phyloP scores from a whole-genome alignment of 257 asterid species.

The Primulina eburnea region DNA sequence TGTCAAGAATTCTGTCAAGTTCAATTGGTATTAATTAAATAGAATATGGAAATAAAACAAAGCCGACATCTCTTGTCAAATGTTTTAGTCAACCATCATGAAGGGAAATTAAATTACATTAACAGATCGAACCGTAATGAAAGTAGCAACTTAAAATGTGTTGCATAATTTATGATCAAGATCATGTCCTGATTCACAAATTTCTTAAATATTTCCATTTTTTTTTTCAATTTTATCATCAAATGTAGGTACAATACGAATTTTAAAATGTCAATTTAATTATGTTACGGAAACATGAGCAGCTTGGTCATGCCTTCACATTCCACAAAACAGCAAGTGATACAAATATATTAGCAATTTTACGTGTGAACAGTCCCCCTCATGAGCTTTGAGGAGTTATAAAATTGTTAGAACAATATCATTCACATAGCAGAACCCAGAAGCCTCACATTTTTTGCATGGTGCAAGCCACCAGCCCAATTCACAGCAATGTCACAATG shows the following conservation, averaged over 20 bases:
- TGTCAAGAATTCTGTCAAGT: not conserved
- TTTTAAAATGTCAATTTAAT: no score
- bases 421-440: slow-evolving; percentile 46
- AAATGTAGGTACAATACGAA: not conserved
- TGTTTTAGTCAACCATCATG: not conserved
- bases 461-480: slow-evolving; percentile 54
- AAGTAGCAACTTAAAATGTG: not conserved
- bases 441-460: slow-evolving; percentile 48
- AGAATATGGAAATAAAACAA: not conserved
- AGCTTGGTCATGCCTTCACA: not conserved
- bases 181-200: not conserved
- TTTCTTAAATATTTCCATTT: not conserved
- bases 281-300: not conserved
- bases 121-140: not conserved
- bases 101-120: not conserved
- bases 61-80: not conserved
- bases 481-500: slow-evolving; percentile 40
- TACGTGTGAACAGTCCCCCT: slow-evolving; percentile 11
- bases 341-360: not conserved
- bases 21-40: not conserved
- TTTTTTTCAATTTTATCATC: not conserved
- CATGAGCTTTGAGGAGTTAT: slow-evolving; percentile 42
- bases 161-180: not conserved
- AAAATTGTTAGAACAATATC: slow-evolving; percentile 47
- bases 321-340: not conserved